Evolutionary conservation across 2,329 filamentous ascomycete species (phyloP), one percentile per base, ranked within the genome.

Genomic region (Arthrobotrys pseudoclavata): DNA sequence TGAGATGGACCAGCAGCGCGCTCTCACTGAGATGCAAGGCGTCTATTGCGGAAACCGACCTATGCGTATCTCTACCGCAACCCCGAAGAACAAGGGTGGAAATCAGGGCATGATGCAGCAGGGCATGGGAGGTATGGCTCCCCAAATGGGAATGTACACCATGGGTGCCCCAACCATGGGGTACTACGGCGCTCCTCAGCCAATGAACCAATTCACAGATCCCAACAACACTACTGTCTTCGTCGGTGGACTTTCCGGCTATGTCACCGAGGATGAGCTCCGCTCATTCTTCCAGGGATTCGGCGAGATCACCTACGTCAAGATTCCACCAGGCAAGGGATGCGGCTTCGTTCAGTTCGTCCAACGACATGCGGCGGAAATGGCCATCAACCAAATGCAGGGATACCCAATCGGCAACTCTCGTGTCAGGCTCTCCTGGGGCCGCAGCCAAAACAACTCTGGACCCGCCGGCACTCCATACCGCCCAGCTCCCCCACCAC

Each of bases 301-400:
- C 80, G 96, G 96, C 78, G 96, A 99, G 84, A 99, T 99, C 83
- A 99, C 96, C 82, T 99, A 99, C 84, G 96, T 99, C 87, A 99
- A 99, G 90, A 99, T 99, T 76, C 96, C 96, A 67, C 95, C 96
- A 80, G 96, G 96, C 86, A 99, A 99, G 89, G 96, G 96, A 81
- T 99, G 96, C 83, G 96, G 96, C 74, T 99, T 99, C 83, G 96
- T 99, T 76, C 96, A 99, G 85, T 99, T 99, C 82, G 96, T 99
- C 71, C 96, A 99, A 86, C 94, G 96, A 81, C 96, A 99, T 83
- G 96, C 96, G 66, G 96, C 96, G 13, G 96, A 99, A 87, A 99
- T 99, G 96, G 96, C 96, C 81, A 99, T 99, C 89, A 99, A 99
- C 86, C 96, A 99, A 86, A 99, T 99, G 96, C 96, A 99, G 86